A percentile compares a stretch with the other conserved stretches of the same genome.
These are phyloP conservation scores for Leucosporidium yakuticum DNA, from an alignment of 768 basidiomycete genomes.

Conservation along the genomic window DNA sequence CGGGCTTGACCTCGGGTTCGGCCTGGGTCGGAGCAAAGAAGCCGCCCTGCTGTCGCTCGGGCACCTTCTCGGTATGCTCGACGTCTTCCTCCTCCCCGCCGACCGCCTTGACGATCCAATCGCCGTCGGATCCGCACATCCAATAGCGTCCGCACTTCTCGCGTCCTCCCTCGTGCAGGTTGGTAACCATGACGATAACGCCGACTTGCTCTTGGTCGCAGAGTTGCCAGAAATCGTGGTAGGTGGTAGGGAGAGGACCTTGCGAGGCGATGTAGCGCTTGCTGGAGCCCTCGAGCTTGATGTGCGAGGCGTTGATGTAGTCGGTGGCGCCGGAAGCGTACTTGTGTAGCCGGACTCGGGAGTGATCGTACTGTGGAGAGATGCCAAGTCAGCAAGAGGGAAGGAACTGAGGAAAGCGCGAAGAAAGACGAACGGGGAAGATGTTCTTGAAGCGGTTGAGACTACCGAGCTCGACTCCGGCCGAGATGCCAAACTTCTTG, in stretches of 20 bases:
- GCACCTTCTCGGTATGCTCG: neutral
- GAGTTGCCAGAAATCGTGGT: conserved; percentile 90
- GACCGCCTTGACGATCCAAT: conserved; percentile 21
- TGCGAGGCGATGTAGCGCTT: conserved; percentile 92
- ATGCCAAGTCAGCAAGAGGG: neutral
- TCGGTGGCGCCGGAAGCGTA: conserved; percentile 50
- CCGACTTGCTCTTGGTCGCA: conserved; percentile 92
- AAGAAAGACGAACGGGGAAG: conserved; percentile 64
- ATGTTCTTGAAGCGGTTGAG: conserved; percentile 97
- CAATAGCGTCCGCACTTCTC: conserved; percentile 91
- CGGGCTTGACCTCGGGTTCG: neutral
- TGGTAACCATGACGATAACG: conserved; percentile 94
- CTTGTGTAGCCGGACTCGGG: conserved; percentile 66
- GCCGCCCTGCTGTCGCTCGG: conserved; percentile 18
- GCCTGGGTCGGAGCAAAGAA: conserved; percentile 34
- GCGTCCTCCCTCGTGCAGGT: conserved; percentile 77
- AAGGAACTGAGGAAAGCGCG: neutral
- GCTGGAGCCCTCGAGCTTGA: conserved; percentile 75
- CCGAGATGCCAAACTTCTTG: conserved; percentile 85
- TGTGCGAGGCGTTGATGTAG: conserved; percentile 91
- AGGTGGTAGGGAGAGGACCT: conserved; percentile 84
- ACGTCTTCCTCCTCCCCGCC: conserved; percentile 22
- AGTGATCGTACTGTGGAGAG: conserved; percentile 57
- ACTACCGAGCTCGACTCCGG: conserved; percentile 86
- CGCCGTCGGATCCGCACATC: conserved; percentile 9